Percentiles rank a stretch among this genome's conserved stretches.
Conservation (phyloP, 2,329 filamentous ascomycete species). For the Fusarium lyarnte region DNA sequence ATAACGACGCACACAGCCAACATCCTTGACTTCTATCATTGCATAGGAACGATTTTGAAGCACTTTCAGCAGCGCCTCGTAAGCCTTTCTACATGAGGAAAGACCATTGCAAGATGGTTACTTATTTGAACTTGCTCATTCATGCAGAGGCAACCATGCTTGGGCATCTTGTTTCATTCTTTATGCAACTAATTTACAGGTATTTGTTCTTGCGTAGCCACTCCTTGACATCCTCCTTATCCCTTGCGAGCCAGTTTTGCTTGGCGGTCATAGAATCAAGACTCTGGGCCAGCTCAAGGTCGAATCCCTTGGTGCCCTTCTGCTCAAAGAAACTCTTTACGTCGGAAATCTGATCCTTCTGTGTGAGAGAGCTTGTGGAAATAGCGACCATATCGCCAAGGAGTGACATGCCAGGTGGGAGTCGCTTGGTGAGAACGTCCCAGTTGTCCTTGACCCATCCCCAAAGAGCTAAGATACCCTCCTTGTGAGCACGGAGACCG, state of each 20-base stretch:
- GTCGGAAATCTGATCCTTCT: conserved; percentile 75
- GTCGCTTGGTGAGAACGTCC: conserved; percentile 81
- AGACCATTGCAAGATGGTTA: no score
- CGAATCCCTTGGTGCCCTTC: conserved; percentile 86
- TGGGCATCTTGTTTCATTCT: not conserved
- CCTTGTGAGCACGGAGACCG: conserved; percentile 78
- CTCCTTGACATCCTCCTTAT: conserved; percentile 73
- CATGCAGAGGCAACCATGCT: not conserved
- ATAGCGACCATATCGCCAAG: conserved; percentile 85
- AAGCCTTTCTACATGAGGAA: not conserved
- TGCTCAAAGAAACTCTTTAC: conserved; percentile 83
- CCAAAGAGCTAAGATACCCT: conserved; percentile 84
- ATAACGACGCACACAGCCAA: not conserved
- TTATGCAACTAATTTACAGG: conserved; percentile 28
- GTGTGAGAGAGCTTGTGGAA: conserved; percentile 83
- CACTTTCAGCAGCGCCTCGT: not conserved
- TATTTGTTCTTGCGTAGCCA: conserved; percentile 59
- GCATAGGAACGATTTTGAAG: not conserved
- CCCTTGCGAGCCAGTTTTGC: conserved; percentile 62
- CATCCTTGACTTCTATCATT: not conserved
- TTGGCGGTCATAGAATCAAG: conserved; percentile 87
- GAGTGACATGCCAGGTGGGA: conserved; percentile 88
- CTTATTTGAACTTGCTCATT: not conserved
- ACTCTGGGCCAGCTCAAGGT: conserved; percentile 89
- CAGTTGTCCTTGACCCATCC: conserved; percentile 87